Evolutionary conservation across 768 basidiomycete genomes (phyloP).

Genomic region (Russula virescens): DNA sequence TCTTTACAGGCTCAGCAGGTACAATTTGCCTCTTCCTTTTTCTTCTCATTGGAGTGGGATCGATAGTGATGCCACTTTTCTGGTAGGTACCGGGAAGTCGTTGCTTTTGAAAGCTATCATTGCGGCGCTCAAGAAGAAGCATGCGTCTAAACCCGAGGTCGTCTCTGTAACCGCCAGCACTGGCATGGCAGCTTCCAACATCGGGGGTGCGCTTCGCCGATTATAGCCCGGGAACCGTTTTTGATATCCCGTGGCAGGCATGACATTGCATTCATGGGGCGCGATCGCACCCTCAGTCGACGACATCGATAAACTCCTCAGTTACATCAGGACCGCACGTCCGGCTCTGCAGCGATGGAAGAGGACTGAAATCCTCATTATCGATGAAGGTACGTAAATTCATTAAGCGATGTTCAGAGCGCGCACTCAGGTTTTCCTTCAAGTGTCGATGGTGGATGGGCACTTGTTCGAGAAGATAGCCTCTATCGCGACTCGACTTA

Average conservation of each 20-base stretch:
- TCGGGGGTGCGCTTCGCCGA: slow-evolving; percentile 42
- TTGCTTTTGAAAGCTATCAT: slow-evolving; percentile 56
- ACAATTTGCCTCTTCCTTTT: slow-evolving; percentile 17
- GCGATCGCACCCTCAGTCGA: slow-evolving; percentile 51
- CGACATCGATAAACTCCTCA: slow-evolving; percentile 41
- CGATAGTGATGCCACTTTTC: not conserved
- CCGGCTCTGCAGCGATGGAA: slow-evolving; percentile 55
- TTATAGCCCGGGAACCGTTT: slow-evolving; percentile 20
- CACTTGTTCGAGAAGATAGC: slow-evolving; percentile 54
- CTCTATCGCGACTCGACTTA: slow-evolving; percentile 44
- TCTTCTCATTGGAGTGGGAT: not conserved
- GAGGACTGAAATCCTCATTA: slow-evolving; percentile 50
- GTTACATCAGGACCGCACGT: slow-evolving; percentile 46
- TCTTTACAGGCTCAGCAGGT: slow-evolving; percentile 71
- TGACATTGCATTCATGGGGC: slow-evolving; percentile 57
- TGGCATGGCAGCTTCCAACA: slow-evolving; percentile 64
- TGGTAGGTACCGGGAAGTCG: slow-evolving; percentile 60
- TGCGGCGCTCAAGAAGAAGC: slow-evolving; percentile 42
- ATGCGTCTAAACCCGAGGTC: slow-evolving; percentile 37
- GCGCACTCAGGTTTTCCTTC: not conserved
- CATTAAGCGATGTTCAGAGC: too few relatives aligned
- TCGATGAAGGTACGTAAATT: slow-evolving; percentile 50
- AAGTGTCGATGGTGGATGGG: slow-evolving; percentile 70
- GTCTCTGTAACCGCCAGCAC: slow-evolving; percentile 57
- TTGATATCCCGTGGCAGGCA: slow-evolving; percentile 34